These are phyloP conservation scores for Biscutella laevigata DNA, from an alignment of 441 rosid species.

Conservation along the genomic window DNA sequence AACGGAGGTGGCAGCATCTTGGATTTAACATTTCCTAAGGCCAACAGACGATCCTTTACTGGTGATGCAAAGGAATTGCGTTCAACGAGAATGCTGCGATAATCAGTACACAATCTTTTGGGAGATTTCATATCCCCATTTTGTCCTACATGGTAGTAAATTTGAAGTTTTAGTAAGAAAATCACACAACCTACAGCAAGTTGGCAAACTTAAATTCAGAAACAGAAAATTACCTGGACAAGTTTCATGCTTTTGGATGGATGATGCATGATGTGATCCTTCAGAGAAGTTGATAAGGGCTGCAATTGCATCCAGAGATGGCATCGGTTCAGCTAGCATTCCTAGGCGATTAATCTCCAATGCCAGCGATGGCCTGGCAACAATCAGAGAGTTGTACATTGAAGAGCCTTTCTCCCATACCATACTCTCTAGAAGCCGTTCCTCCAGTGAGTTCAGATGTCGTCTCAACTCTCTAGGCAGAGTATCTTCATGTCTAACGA, in stretches of 20 bases:
- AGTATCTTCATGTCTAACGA: slow-evolving; percentile 90
- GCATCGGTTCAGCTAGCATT: slow-evolving; percentile 95
- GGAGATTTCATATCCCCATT: slow-evolving; percentile 84
- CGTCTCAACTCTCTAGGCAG: slow-evolving; percentile 95
- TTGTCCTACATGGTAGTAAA: slow-evolving; percentile 50
- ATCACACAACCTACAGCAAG: slow-evolving; percentile 1
- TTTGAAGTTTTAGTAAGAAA: slow-evolving; percentile 2
- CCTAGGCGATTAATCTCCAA: slow-evolving; percentile 68
- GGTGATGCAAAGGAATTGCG: slow-evolving; percentile 87
- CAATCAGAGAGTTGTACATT: slow-evolving; percentile 84
- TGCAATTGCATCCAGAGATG: slow-evolving; percentile 89
- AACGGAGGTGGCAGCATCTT: slow-evolving; percentile 74
- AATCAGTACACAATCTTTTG: slow-evolving; percentile 58
- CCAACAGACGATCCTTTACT: slow-evolving; percentile 77
- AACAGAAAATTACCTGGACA: slow-evolving; percentile 38
- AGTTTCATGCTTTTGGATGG: slow-evolving; percentile 54
- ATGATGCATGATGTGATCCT: slow-evolving; percentile 38
- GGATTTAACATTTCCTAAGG: slow-evolving; percentile 55
- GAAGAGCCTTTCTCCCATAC: slow-evolving; percentile 98
- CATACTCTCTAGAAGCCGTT: slow-evolving; percentile 93
- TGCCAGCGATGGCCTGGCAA: slow-evolving; percentile 73
- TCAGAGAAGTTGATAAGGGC: slow-evolving; percentile 58
- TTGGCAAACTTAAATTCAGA: background rate
- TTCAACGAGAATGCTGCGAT: slow-evolving; percentile 84
- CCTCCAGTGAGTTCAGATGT: slow-evolving; percentile 92